Conservation (phyloP, 208 protist genomes). For the Tritrichomonas foetus region DNA sequence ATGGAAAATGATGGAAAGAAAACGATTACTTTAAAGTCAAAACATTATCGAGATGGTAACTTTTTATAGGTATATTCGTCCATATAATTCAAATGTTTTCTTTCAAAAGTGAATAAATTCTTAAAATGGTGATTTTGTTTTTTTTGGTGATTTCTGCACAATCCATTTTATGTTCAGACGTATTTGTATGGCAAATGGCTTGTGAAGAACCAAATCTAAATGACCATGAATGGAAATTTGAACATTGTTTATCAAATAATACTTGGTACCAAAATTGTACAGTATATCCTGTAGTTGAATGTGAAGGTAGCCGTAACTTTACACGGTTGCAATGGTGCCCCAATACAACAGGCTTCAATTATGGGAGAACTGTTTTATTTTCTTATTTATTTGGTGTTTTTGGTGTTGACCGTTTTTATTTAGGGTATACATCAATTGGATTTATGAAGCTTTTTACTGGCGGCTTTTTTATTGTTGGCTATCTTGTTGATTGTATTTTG, state of each 20-base stretch:
- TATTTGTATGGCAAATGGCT: not conserved
- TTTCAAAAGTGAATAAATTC: too few species aligned
- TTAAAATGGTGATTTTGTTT: too few species aligned
- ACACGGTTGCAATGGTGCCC: not conserved
- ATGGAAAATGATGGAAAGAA: too few species aligned
- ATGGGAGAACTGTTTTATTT: not conserved
- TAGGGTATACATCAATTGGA: not conserved
- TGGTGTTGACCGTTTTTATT: not conserved
- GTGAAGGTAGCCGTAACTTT: not conserved
- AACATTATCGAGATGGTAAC: too few species aligned
- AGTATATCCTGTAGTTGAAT: not conserved
- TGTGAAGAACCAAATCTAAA: not conserved
- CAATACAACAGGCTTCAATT: not conserved
- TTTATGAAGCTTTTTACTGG: not conserved
- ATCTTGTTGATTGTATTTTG: slow-evolving; percentile 17
- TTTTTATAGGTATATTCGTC: too few species aligned
- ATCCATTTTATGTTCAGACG: not conserved
- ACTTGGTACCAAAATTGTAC: not conserved
- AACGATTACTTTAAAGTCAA: too few species aligned
- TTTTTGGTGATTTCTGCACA: too few species aligned
- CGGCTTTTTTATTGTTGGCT: not conserved
- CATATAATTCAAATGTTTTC: too few species aligned
- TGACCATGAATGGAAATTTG: not conserved
- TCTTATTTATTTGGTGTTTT: slow-evolving; percentile 5
- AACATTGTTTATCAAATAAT: not conserved